These are phyloP conservation scores for Solanum raphanifolium DNA, from an alignment of 257 asterid genomes.

Conservation along the genomic window DNA sequence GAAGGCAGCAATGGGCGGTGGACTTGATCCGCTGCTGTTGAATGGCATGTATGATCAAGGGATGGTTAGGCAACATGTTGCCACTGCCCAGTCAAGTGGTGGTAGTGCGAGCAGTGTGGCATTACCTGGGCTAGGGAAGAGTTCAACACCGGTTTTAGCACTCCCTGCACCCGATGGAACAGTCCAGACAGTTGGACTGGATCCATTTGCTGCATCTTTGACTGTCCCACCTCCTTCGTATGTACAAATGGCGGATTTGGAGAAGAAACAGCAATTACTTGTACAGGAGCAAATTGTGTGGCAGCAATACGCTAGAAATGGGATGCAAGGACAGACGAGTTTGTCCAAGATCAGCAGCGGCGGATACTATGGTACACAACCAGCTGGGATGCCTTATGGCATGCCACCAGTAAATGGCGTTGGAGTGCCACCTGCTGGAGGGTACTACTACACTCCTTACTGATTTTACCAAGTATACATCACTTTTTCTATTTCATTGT, in stretches of 20 bases:
- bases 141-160: conserved; percentile 48
- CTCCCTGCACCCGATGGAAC: conserved; percentile 82
- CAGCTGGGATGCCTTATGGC: conserved; percentile 44
- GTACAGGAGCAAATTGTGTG: conserved; percentile 71
- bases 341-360: conserved; percentile 51
- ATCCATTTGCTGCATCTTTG: conserved; percentile 75
- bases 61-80: conserved; percentile 55
- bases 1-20: conserved; percentile 73
- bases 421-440: conserved; percentile 15
- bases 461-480: conserved; percentile 7
- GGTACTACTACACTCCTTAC: conserved; percentile 45
- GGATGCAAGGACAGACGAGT: conserved; percentile 75
- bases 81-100: conserved; percentile 35
- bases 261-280: conserved; percentile 66
- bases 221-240: conserved; percentile 65
- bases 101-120: conserved; percentile 85
- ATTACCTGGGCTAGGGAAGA: conserved; percentile 48
- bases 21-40: conserved; percentile 58
- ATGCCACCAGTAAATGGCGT: conserved; percentile 56
- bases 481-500: not conserved
- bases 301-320: conserved; percentile 65
- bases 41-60: conserved; percentile 89
- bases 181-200: conserved; percentile 47
- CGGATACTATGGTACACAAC: conserved; percentile 50
- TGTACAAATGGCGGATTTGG: conserved; percentile 83